Conservation (phyloP, 352 stramenopile species). For the Phytophthora fragariae region DNA sequence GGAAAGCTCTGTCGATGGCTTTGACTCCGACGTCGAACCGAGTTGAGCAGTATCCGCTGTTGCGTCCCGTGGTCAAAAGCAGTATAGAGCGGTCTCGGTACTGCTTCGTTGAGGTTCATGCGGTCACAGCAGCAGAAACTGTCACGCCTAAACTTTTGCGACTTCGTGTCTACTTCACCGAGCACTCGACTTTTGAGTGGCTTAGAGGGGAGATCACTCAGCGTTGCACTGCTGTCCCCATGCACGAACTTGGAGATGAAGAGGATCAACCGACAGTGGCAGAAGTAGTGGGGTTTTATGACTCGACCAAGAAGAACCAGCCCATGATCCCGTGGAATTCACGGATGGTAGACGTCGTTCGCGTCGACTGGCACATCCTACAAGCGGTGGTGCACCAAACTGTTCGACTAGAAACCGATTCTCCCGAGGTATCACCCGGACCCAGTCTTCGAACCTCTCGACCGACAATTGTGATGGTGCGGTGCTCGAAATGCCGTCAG, state of each 20-base stretch:
- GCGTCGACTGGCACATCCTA: constrained; percentile 25
- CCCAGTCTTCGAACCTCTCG: not conserved
- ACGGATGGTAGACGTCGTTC: constrained; percentile 24
- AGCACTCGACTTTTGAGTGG: constrained; percentile 40
- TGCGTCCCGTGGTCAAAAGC: constrained; percentile 27
- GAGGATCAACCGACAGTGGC: constrained; percentile 3
- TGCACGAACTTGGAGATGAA: constrained; percentile 18
- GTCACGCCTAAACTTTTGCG: constrained; percentile 5
- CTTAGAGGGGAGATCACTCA: constrained; percentile 39
- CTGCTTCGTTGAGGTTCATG: constrained; percentile 32
- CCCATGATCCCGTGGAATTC: constrained; percentile 27
- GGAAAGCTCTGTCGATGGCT: constrained; percentile 24
- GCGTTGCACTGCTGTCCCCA: constrained; percentile 28
- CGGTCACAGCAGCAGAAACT: not conserved
- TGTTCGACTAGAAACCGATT: not conserved
- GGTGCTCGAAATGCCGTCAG: constrained; percentile 49
- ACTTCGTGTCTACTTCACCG: constrained; percentile 49
- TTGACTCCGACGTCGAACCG: constrained; percentile 13
- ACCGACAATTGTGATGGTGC: constrained; percentile 20
- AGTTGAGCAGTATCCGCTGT: constrained; percentile 9
- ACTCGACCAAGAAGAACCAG: constrained; percentile 37
- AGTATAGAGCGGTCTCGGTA: constrained; percentile 29
- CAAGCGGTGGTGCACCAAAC: constrained; percentile 26
- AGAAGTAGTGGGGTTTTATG: constrained; percentile 34
- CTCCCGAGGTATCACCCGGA: not conserved